Evolutionary conservation across 2,329 filamentous ascomycete genomes (phyloP).

Genomic region (Colletotrichum trifolii): DNA sequence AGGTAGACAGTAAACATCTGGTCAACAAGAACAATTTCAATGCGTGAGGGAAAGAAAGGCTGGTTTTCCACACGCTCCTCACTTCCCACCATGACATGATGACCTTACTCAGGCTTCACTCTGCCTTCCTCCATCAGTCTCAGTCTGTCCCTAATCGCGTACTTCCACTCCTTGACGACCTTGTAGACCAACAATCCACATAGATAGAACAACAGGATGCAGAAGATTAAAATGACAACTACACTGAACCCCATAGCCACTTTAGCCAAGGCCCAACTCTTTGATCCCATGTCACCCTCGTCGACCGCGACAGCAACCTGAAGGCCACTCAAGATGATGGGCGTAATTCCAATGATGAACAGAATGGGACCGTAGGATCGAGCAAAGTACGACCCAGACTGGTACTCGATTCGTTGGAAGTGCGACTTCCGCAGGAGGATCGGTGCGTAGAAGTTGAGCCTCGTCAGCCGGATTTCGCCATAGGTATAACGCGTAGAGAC

Average conservation of each 20-base stretch:
- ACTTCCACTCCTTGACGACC: constrained; percentile 1
- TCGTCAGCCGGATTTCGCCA: constrained; percentile 33
- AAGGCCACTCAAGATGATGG: constrained; percentile 39
- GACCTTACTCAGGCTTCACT: background rate
- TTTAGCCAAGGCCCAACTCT: background rate
- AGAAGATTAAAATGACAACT: background rate
- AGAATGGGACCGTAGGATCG: constrained; percentile 40
- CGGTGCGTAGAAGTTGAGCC: constrained; percentile 39
- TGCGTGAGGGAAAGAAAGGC: too few species aligned
- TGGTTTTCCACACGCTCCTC: too few species aligned
- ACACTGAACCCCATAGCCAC: background rate
- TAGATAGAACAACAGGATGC: background rate
- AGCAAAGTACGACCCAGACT: constrained; percentile 41
- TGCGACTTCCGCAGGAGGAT: constrained; percentile 38
- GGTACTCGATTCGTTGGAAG: constrained; percentile 40
- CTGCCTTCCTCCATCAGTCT: background rate
- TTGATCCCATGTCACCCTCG: background rate
- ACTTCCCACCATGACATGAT: too few species aligned
- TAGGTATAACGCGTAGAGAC: constrained; percentile 37
- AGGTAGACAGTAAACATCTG: too few species aligned
- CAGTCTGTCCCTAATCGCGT: background rate
- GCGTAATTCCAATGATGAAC: constrained; percentile 40
- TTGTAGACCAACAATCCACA: background rate
- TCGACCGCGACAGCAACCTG: constrained; percentile 3
- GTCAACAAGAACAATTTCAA: too few species aligned